These are phyloP conservation scores for Omphalea diandra DNA, from an alignment of 441 rosid species.

Conservation along the genomic window DNA sequence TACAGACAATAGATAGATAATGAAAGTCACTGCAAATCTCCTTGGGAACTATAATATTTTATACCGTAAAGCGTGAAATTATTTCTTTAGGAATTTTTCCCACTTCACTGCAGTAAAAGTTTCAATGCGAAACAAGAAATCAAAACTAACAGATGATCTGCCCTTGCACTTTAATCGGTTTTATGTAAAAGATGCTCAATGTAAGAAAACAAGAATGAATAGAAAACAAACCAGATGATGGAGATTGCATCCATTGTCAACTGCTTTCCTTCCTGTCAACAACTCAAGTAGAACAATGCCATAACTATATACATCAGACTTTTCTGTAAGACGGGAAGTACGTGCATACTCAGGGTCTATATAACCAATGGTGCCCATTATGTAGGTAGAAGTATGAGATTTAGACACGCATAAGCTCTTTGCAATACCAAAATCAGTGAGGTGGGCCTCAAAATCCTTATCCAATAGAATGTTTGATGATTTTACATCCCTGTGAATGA, in stretches of 20 bases:
- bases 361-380: constrained; percentile 96
- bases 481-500: constrained; percentile 94
- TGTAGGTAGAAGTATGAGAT: constrained; percentile 75
- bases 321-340: constrained; percentile 90
- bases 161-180: background rate
- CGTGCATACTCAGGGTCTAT: constrained; percentile 98
- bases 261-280: constrained; percentile 89
- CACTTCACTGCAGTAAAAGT: background rate
- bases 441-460: constrained; percentile 87
- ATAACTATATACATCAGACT: constrained; percentile 89
- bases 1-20: background rate
- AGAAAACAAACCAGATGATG: constrained; percentile 76
- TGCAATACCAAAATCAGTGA: constrained; percentile 97
- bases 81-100: background rate
- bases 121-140: background rate
- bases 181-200: background rate
- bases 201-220: background rate
- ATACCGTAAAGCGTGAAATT: background rate
- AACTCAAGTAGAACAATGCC: constrained; percentile 94
- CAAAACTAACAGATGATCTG: background rate
- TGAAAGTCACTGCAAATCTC: background rate
- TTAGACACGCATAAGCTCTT: constrained; percentile 79
- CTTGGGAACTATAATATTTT: background rate
- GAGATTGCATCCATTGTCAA: constrained; percentile 88
- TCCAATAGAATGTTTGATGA: constrained; percentile 88